phyloP scores from a whole-genome alignment of 306 rosid species.

The Quercus engelmannii region DNA sequence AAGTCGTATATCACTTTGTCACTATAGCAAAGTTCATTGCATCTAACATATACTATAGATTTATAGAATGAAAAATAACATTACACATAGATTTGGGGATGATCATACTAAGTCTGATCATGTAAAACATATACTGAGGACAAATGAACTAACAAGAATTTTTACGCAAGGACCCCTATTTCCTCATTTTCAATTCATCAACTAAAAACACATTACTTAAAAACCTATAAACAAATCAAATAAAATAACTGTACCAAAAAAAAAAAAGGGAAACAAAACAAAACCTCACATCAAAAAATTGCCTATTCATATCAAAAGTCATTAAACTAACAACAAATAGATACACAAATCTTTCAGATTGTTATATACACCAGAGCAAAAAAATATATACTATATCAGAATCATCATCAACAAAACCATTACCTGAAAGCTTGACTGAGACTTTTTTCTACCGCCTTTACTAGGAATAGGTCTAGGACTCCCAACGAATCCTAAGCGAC shows the following conservation, averaged over 20 bases:
- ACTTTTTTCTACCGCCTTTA: neutral
- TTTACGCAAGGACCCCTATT: neutral
- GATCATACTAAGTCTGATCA: neutral
- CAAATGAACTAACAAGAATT: neutral
- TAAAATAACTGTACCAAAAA: neutral
- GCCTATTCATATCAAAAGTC: neutral
- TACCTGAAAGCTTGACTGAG: neutral
- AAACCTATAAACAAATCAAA: neutral
- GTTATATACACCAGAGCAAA: neutral
- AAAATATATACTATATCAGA: neutral
- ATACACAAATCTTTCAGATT: too few species aligned
- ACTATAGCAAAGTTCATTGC: neutral
- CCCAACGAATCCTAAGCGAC: neutral
- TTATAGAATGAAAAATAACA: neutral
- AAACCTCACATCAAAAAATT: neutral
- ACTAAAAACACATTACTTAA: neutral
- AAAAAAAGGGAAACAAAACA: neutral
- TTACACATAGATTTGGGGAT: neutral
- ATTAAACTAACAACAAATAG: neutral
- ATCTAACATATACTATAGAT: neutral
- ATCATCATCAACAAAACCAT: neutral
- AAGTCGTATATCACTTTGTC: neutral
- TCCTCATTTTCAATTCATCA: neutral
- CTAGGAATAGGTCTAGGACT: slow-evolving; percentile 1
- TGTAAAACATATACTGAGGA: neutral